These are phyloP conservation scores for Pythium oligandrum DNA, from an alignment of 352 stramenopile genomes.

Conservation along the genomic window DNA sequence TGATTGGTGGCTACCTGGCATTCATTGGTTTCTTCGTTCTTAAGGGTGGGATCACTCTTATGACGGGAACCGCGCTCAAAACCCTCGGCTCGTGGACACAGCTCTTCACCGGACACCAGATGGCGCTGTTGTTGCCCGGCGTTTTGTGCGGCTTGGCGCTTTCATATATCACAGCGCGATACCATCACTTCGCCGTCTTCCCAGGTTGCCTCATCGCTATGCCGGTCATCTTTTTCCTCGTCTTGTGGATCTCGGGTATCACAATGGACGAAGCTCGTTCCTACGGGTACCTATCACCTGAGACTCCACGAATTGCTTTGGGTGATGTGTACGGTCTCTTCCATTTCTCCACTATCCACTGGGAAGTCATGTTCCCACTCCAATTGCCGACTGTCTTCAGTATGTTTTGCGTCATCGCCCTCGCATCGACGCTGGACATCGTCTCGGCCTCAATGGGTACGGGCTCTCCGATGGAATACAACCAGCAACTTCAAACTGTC, in stretches of 20 bases:
- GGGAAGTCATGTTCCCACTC: conserved; percentile 60
- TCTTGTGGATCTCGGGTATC: conserved; percentile 61
- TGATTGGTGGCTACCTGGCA: conserved; percentile 96
- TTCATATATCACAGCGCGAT: conserved; percentile 58
- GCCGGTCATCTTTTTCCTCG: conserved; percentile 82
- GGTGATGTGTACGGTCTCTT: conserved; percentile 61
- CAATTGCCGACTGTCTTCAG: conserved; percentile 70
- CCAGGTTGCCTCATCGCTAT: conserved; percentile 49
- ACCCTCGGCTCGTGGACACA: conserved; percentile 58
- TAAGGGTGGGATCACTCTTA: conserved; percentile 85
- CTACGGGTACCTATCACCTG: conserved; percentile 77
- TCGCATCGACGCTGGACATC: conserved; percentile 93
- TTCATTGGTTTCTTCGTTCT: conserved; percentile 96
- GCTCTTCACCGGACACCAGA: conserved; percentile 42
- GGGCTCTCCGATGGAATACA: conserved; percentile 89
- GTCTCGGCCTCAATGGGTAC: conserved; percentile 94
- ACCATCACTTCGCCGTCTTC: conserved; percentile 64
- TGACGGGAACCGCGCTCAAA: conserved; percentile 75
- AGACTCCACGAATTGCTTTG: conserved; percentile 26
- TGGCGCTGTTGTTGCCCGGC: conserved; percentile 79
- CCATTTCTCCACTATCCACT: conserved; percentile 64
- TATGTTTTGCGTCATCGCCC: conserved; percentile 95
- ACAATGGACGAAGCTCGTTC: conserved; percentile 85
- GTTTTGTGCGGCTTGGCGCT: conserved; percentile 70
- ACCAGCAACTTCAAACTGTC: conserved; percentile 93